phyloP scores from a whole-genome alignment of 352 stramenopile genomes.

The Phytophthora multivora region DNA sequence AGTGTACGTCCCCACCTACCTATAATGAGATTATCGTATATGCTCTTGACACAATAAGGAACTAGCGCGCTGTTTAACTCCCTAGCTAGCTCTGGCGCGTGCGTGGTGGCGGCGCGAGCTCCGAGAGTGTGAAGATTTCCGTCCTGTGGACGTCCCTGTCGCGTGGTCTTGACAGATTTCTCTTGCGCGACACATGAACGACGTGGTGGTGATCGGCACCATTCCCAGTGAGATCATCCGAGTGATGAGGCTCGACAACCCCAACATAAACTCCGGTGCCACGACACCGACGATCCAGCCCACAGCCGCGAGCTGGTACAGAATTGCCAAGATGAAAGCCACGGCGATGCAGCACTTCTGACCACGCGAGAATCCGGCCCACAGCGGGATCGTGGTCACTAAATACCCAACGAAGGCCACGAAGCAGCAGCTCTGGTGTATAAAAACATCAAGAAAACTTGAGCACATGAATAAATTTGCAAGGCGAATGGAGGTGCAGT shows the following conservation, averaged over 20 bases:
- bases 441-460: neutral
- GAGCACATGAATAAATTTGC: neutral
- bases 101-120: slow-evolving; percentile 32
- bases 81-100: slow-evolving; percentile 40
- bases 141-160: neutral
- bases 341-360: slow-evolving; percentile 58
- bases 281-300: slow-evolving; percentile 48
- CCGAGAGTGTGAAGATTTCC: slow-evolving; percentile 24
- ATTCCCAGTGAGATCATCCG: slow-evolving; percentile 76
- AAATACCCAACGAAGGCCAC: slow-evolving; percentile 69
- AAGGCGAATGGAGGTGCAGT: neutral
- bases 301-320: slow-evolving; percentile 56
- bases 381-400: slow-evolving; percentile 57
- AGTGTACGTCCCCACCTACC: slow-evolving; percentile 35
- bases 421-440: slow-evolving; percentile 57
- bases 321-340: slow-evolving; percentile 41
- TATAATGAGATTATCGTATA: slow-evolving; percentile 14
- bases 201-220: slow-evolving; percentile 74
- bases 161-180: slow-evolving; percentile 38
- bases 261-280: slow-evolving; percentile 55
- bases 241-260: slow-evolving; percentile 68
- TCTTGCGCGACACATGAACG: slow-evolving; percentile 50
- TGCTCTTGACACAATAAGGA: neutral
- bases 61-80: neutral
- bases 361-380: slow-evolving; percentile 53